Base-by-base conservation (phyloP, 352 stramenopile genomes). In the Phytophthora megakarya region DNA sequence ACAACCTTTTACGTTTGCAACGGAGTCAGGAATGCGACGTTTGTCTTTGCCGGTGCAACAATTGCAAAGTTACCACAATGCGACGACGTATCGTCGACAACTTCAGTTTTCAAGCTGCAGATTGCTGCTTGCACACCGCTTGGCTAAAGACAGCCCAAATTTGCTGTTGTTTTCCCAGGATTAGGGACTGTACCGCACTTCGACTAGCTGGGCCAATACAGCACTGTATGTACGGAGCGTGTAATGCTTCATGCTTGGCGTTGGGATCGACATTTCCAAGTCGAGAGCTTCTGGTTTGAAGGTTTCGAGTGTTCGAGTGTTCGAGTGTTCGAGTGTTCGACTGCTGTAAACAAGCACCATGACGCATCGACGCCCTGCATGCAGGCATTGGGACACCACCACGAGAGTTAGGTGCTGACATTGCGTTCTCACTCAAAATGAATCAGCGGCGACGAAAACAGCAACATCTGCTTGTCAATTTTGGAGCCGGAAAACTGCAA, bases 91-190 rank as follows among this genome's bases (percentile, higher is more conserved):
- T 70, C 33, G 61, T 61, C 46, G 26, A 16, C 39, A 70, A 67
- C 63, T 65, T 70, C 54, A 70, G 62, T 65, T 70, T 70, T 66
- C 40, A 61, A 57, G 44, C 32, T 35, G 26, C 38, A 52, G 33
- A 9, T 32, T 30, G 46, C 28, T 8, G 13, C 38, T 35, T 47
- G 16, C 11, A 35, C 30, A 15, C 30, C 8, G 10, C 30, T 35
- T 35, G 30, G 9, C 25, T n/a, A 67, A 45, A 70, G 47, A 55
- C 23, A 51, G 56, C 23, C 42, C 52, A 56, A 65, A 70, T 52
- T 56, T 70, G 54, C 5, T 33, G 21, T 37, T 30, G 46, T 21
- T 52, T 40, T 49, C 26, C 15, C 19, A 33, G 16, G 50, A 54
- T 62, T 60, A 43, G 60, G 60, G 35, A 56, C 33, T 61, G 30